A percentile compares a stretch with the other conserved stretches of the same genome.
Conservation (phyloP, 176 grass and related monocot genomes). For the Miscanthus lutarioriparius region DNA sequence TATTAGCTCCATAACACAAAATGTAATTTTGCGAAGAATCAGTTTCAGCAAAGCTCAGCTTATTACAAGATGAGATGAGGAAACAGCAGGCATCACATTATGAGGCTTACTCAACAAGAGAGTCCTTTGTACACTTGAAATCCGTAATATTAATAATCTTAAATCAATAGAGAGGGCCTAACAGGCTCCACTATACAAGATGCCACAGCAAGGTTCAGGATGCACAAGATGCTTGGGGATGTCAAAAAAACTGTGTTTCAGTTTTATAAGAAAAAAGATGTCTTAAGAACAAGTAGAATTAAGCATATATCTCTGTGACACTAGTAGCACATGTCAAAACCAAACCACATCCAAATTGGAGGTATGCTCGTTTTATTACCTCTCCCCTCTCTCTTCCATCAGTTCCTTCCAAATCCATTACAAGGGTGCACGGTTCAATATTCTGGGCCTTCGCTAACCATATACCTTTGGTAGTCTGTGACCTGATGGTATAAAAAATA, state of each 20-base stretch:
- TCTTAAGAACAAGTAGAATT: not conserved
- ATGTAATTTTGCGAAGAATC: slow-evolving; percentile 13
- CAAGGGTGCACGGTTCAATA: slow-evolving; percentile 89
- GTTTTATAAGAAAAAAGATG: not conserved
- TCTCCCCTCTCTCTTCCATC: slow-evolving; percentile 99
- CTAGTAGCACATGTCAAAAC: not conserved
- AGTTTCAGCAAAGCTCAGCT: slow-evolving; percentile 9
- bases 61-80: slow-evolving; percentile 14
- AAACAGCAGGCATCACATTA: not conserved
- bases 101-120: slow-evolving; percentile 9
- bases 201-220: not conserved
- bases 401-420: slow-evolving; percentile 99
- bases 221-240: not conserved
- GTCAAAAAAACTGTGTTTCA: not conserved
- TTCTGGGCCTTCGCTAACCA: slow-evolving; percentile 76
- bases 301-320: not conserved
- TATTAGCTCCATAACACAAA: slow-evolving; percentile 8
- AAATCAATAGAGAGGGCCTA: slow-evolving; percentile 10
- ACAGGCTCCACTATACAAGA: not conserved
- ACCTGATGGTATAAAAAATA: slow-evolving; percentile 56
- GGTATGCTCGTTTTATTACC: slow-evolving; percentile 49
- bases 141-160: not conserved
- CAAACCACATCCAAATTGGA: slow-evolving; percentile 2
- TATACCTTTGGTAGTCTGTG: slow-evolving; percentile 97
- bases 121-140: not conserved